Conservation (phyloP, 768 basidiomycete genomes). For the Lentinula boryana region DNA sequence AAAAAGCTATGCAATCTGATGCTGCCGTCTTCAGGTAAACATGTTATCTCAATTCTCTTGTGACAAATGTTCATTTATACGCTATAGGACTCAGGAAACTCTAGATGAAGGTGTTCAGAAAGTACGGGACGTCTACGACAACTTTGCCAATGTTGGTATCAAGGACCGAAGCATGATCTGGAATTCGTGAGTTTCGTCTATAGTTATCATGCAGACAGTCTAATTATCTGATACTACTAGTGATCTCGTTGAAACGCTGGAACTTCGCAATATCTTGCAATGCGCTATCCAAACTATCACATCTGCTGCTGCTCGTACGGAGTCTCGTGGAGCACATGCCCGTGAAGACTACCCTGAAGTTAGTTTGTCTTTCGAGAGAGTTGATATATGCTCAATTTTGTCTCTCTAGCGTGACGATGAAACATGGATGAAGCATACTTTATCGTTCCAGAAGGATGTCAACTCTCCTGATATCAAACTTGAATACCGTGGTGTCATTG, state of each 20-base stretch:
- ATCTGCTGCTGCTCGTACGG: constrained; percentile 88
- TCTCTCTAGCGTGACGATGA: constrained; percentile 76
- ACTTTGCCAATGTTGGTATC: constrained; percentile 87
- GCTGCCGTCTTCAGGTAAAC: constrained; percentile 91
- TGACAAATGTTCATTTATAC: background rate
- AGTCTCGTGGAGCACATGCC: constrained; percentile 97
- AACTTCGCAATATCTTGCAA: constrained; percentile 93
- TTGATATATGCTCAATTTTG: constrained; percentile 1
- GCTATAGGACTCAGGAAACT: constrained; percentile 69
- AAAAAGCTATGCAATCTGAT: constrained; percentile 98
- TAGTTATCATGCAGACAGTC: background rate
- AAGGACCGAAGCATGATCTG: constrained; percentile 99
- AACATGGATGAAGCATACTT: constrained; percentile 92
- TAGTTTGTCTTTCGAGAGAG: constrained; percentile 14
- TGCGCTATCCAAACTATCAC: constrained; percentile 95
- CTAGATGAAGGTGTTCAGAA: constrained; percentile 92
- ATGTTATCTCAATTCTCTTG: background rate
- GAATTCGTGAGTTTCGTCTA: constrained; percentile 73
- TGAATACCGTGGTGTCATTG: constrained; percentile 84
- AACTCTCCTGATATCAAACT: constrained; percentile 79
- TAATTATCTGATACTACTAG: constrained; percentile 29
- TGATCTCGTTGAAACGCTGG: constrained; percentile 95
- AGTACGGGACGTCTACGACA: constrained; percentile 80
- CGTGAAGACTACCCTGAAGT: constrained; percentile 98
- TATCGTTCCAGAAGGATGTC: constrained; percentile 85